Evolutionary conservation across 2,329 filamentous ascomycete genomes (phyloP).

Genomic region (Colletotrichum ledebouriae): DNA sequence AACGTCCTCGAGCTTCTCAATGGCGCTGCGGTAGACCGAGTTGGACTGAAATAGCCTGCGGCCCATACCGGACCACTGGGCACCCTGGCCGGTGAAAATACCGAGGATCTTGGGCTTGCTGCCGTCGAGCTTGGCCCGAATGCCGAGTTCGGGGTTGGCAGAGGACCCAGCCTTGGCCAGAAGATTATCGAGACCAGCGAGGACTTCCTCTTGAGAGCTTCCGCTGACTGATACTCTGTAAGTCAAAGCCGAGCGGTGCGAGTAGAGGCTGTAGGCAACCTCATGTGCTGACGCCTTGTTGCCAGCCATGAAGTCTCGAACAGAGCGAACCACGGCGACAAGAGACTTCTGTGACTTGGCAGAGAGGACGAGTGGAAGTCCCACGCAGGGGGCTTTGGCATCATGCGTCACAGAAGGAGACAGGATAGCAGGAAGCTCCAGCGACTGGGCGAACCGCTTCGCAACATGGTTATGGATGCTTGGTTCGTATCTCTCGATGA

Average conservation of each 20-base stretch:
- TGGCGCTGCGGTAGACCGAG: conserved; percentile 32
- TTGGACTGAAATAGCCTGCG: conserved; percentile 43
- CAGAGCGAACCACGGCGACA: conserved; percentile 24
- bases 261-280: conserved; percentile 33
- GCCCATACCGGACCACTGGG: conserved; percentile 53
- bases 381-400: background rate
- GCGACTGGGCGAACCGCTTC: conserved; percentile 22
- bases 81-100: conserved; percentile 54
- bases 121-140: conserved; percentile 37
- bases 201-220: conserved; percentile 18
- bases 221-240: conserved; percentile 30
- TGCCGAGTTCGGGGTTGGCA: conserved; percentile 34
- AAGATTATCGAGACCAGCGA: conserved; percentile 28
- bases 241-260: conserved; percentile 33
- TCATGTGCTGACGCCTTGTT: conserved; percentile 24
- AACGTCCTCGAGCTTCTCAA: conserved; percentile 43
- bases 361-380: conserved; percentile 31
- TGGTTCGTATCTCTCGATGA: conserved; percentile 43
- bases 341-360: conserved; percentile 41
- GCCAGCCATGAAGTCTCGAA: conserved; percentile 30
- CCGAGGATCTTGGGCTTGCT: conserved; percentile 43
- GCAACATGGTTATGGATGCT: conserved; percentile 35
- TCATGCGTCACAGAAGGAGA: background rate
- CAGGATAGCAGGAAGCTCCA: background rate
- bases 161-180: conserved; percentile 31